These are phyloP conservation scores for Phytophthora agathidicida DNA, from an alignment of 352 stramenopile species.

Conservation along the genomic window DNA sequence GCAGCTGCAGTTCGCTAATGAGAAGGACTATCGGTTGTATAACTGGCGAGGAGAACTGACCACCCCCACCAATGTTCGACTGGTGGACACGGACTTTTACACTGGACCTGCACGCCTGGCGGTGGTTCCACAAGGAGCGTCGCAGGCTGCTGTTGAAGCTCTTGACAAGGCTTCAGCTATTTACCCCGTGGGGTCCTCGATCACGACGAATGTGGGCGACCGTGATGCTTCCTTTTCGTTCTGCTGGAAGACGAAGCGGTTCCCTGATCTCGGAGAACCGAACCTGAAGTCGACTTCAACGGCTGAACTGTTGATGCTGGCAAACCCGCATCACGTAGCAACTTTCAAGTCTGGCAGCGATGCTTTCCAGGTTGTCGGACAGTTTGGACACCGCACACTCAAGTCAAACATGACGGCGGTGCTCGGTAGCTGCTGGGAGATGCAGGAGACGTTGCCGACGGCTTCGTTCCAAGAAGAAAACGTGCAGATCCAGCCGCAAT, in stretches of 20 bases:
- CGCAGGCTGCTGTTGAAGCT: conserved; percentile 25
- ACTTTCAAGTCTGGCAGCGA: conserved; percentile 41
- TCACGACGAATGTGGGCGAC: conserved; percentile 44
- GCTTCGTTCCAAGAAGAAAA: conserved; percentile 52
- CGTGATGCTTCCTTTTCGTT: conserved; percentile 48
- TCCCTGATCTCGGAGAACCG: conserved; percentile 35
- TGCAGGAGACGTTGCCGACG: conserved; percentile 61
- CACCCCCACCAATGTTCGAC: conserved; percentile 70
- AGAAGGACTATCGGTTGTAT: conserved; percentile 72
- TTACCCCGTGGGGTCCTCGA: conserved; percentile 52
- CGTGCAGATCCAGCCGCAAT: conserved; percentile 37
- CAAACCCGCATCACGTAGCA: conserved; percentile 72
- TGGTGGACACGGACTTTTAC: conserved; percentile 74
- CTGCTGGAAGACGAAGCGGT: conserved; percentile 62
- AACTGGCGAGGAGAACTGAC: conserved; percentile 70
- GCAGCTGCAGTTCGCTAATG: conserved; percentile 64
- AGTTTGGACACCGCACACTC: conserved; percentile 69
- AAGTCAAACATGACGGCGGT: conserved; percentile 87
- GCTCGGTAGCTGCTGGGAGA: conserved; percentile 61
- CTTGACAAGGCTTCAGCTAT: conserved; percentile 62
- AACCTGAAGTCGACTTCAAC: conserved; percentile 20
- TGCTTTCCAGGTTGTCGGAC: conserved; percentile 48
- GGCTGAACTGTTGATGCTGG: conserved; percentile 68
- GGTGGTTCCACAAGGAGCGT: conserved; percentile 50
- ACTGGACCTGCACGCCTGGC: conserved; percentile 61